phyloP scores from a whole-genome alignment of 2,329 filamentous ascomycete genomes.

The Diaporthe helianthi region DNA sequence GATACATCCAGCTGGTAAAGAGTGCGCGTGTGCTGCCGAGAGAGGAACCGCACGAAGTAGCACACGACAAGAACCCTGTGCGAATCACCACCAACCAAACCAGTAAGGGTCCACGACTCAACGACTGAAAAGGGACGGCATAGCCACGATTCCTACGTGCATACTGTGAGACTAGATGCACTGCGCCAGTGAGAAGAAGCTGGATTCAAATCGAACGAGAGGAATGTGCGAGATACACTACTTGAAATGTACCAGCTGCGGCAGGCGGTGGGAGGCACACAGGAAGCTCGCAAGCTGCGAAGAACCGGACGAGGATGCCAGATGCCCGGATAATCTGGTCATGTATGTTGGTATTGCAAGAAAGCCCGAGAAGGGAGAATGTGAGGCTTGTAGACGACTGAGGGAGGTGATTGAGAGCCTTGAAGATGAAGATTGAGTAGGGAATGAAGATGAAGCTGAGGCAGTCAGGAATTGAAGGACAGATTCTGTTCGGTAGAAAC shows the following conservation, averaged over 20 bases:
- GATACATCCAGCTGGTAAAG: background rate
- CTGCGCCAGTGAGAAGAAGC: background rate
- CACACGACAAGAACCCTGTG: too few species aligned
- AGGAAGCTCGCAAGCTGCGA: conserved; percentile 49
- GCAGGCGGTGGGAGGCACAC: conserved; percentile 43
- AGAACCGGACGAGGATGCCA: conserved; percentile 40
- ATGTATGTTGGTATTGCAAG: conserved; percentile 47
- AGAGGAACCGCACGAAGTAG: background rate
- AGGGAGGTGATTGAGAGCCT: conserved; percentile 42
- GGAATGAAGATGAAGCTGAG: background rate
- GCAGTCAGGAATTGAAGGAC: background rate
- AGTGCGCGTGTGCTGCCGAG: background rate
- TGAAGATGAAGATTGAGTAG: conserved; percentile 36
- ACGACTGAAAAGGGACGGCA: background rate
- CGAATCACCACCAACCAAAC: background rate
- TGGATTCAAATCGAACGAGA: background rate
- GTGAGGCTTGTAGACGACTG: conserved; percentile 41
- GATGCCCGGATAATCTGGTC: conserved; percentile 46
- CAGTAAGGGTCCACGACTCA: background rate
- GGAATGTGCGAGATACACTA: conserved; percentile 48
- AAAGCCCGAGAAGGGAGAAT: conserved; percentile 44
- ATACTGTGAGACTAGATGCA: background rate
- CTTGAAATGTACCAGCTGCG: conserved; percentile 44
- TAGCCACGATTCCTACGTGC: too few species aligned
- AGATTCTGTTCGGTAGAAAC: background rate